A percentile compares a stretch with the other conserved stretches of the same genome.
These are phyloP conservation scores for Fomitopsis schrenkii DNA, from an alignment of 1,284 basidiomycete genomes.

Conservation along the genomic window DNA sequence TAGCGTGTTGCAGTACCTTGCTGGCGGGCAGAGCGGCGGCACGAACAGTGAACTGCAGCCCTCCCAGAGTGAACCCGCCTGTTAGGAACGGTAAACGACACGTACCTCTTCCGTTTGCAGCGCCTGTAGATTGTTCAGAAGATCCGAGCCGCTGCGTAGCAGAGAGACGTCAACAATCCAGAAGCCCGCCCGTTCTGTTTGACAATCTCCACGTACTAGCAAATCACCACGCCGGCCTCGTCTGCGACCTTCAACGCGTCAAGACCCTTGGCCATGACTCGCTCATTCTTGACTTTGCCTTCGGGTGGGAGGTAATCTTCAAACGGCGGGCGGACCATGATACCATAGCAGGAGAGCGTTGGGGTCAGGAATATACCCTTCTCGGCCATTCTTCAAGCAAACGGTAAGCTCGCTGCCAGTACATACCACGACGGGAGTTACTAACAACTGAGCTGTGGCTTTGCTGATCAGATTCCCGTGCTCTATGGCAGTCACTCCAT, in stretches of 20 bases:
- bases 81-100: neutral
- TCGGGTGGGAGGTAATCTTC: conserved; percentile 37
- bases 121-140: conserved; percentile 36
- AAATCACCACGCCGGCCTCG: conserved; percentile 32
- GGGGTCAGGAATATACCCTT: conserved; percentile 40
- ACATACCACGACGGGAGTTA: neutral
- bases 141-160: conserved; percentile 34
- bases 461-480: conserved; percentile 38
- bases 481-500: conserved; percentile 40
- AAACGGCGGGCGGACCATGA: conserved; percentile 40
- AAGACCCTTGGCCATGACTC: conserved; percentile 38
- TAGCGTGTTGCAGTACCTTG: conserved; percentile 39
- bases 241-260: conserved; percentile 34
- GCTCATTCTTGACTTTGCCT: conserved; percentile 36
- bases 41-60: conserved; percentile 34
- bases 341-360: conserved; percentile 40
- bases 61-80: no score
- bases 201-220: conserved; percentile 25
- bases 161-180: neutral
- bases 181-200: neutral
- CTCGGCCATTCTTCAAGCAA: conserved; percentile 29
- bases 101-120: conserved; percentile 36
- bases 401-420: neutral
- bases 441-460: conserved; percentile 25
- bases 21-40: conserved; percentile 32